Percentiles rank a stretch among this genome's conserved stretches.
Conservation (phyloP, 495 filamentous ascomycete genomes). For the Trichoderma reesei region DNA sequence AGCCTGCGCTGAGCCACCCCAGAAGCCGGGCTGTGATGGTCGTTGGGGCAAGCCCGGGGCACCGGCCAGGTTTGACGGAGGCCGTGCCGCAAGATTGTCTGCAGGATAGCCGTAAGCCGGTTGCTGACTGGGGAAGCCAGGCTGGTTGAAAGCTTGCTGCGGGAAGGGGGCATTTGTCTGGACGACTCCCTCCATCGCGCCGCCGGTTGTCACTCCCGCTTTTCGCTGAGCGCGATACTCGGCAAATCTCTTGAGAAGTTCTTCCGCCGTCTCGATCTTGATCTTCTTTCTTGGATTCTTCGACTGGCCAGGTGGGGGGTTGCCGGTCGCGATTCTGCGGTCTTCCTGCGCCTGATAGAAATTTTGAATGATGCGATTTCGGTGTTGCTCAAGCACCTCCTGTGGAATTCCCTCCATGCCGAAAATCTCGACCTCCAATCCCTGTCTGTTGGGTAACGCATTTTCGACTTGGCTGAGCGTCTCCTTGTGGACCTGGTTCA, state of each 20-base stretch:
- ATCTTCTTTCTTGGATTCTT: constrained; percentile 62
- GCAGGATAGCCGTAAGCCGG: constrained; percentile 14
- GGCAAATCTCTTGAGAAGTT: constrained; percentile 73
- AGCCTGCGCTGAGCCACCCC: constrained; percentile 6
- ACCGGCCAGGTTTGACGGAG: constrained; percentile 17
- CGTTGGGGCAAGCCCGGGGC: constrained; percentile 26
- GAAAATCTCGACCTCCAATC: constrained; percentile 89
- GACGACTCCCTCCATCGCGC: constrained; percentile 39
- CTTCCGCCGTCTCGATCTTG: constrained; percentile 64
- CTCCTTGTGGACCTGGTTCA: constrained; percentile 98
- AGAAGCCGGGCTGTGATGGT: constrained; percentile 25
- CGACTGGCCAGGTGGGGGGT: constrained; percentile 54
- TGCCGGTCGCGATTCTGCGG: constrained; percentile 71
- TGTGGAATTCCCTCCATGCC: constrained; percentile 96
- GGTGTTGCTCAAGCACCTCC: constrained; percentile 69
- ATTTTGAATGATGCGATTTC: constrained; percentile 70
- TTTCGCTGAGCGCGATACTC: constrained; percentile 68
- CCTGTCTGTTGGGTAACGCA: constrained; percentile 72
- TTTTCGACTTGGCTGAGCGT: constrained; percentile 77
- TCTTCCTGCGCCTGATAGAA: constrained; percentile 81
- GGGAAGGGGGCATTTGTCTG: not conserved
- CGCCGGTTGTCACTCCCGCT: constrained; percentile 26
- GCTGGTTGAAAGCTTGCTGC: not conserved
- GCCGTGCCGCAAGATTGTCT: constrained; percentile 13
- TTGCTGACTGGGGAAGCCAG: constrained; percentile 4